Base-by-base conservation (phyloP, 2,329 filamentous ascomycete genomes). In the Rachicladosporium sp. region DNA sequence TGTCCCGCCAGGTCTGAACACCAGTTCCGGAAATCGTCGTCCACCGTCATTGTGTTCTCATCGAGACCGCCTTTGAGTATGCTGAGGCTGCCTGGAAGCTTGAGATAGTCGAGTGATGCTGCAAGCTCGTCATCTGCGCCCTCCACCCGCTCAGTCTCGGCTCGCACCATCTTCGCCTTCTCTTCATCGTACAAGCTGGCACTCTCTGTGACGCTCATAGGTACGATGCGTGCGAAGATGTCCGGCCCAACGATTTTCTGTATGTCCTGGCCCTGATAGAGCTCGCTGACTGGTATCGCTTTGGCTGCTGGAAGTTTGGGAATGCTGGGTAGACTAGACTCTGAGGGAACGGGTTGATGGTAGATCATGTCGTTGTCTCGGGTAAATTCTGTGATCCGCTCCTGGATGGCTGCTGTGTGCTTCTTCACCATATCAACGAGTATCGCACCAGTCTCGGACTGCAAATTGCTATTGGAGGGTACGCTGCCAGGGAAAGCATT, bases 311-410 rank as follows among this genome's bases (percentile, higher is more conserved):
- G 87, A 10, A 96, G 71, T 59, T 96, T 98, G 3, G 87, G 74
- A 36, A 98, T 87, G 1, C 81, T 73, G 1, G 84, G 67, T 9
- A 98, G 66, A 21, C 80, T 81, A 3, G 87, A 83, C 60, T 95
- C 87, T 7, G 80, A 79, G 0, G 91, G 89, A 2, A 98, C 80
- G 1, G 78, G 80, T 51, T 96, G 86, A 58, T 98, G 91, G 56
- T 98, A 98, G 57, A 98, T 94, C 61, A 91, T 96, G 58, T 98
- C 91, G 50, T 98, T 98, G 60, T 98, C 91, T 54, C 93, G 94
- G 50, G 74, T 71, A 36, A 88, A 71, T 44, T 84, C 79, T 11
- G 69, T 68, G 13, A 94, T 67, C 58, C 83, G 88, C 45, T 89
- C 82, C 56, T 93, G 82, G 3, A 94, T 80, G 27, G 77, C 80